These are phyloP conservation scores for Penicillium sclerotigenum DNA, from an alignment of 2,329 filamentous ascomycete genomes.

Conservation along the genomic window DNA sequence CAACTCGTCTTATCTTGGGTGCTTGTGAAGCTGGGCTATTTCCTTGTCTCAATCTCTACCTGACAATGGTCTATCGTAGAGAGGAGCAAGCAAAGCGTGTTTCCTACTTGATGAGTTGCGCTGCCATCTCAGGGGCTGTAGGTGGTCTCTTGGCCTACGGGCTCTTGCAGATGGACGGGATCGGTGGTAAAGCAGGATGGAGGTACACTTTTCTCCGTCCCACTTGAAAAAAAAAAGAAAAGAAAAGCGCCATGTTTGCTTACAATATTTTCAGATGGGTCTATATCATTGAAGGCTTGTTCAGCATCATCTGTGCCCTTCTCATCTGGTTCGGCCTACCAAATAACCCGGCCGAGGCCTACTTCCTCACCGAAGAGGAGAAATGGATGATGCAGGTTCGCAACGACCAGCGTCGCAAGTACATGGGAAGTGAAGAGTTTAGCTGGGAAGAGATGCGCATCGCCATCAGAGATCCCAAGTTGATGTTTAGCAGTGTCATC, in stretches of 20 bases:
- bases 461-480: constrained; percentile 46
- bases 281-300: constrained; percentile 51
- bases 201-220: constrained; percentile 30
- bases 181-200: constrained; percentile 48
- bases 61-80: constrained; percentile 43
- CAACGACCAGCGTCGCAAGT: constrained; percentile 43
- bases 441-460: constrained; percentile 10
- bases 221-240: too few species aligned
- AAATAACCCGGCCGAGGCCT: constrained; percentile 47
- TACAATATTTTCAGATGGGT: constrained; percentile 37
- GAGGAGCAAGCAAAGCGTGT: constrained; percentile 44
- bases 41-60: constrained; percentile 40
- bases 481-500: constrained; percentile 49
- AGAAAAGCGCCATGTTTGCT: neutral
- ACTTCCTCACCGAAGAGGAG: constrained; percentile 50
- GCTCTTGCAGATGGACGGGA: constrained; percentile 46
- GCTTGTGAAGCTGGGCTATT: constrained; percentile 41
- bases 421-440: constrained; percentile 47
- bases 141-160: constrained; percentile 42
- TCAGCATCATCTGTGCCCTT: constrained; percentile 44
- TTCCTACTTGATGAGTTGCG: constrained; percentile 42
- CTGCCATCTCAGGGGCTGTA: constrained; percentile 41
- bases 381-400: constrained; percentile 52
- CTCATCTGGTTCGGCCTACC: constrained; percentile 38
- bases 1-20: constrained; percentile 40